Evolutionary conservation across 2,329 filamentous ascomycete species (phyloP), one percentile per base, ranked within the genome.

Genomic region (Phyllosticta paracitricarpa): DNA sequence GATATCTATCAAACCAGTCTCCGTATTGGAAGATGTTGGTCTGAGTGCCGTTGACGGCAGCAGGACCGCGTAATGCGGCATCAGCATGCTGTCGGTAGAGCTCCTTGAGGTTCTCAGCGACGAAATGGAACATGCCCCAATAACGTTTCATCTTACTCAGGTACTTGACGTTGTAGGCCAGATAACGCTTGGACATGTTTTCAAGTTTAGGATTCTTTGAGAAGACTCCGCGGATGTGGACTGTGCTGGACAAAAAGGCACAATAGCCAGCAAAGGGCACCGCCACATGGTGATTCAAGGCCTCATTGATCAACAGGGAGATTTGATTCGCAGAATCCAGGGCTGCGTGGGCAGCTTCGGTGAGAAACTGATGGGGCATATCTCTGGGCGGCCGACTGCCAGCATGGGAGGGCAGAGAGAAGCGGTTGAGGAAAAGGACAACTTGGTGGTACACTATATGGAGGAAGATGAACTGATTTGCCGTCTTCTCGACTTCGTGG

Each of bases 51-150:
- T 62, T 59, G 19, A 62, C 61, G 5, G 65, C 79, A 12, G 72
- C 74, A n/a, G 79, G 79, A 9, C 89, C 89, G 66, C 85, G 83
- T 59, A 87, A 81, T 30, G 87, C 85, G n/a, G 88, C 87, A 72
- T 97, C 91, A 17, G 91, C 87, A 67, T 91, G 93, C 56, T 86
- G 84, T 58, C 89, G 85, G 71, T 96, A 99, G 64, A 95, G 85
- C 60, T 93, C 89, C 63, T 94, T 91, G 40, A 97, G 81, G 68
- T 93, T 94, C 71, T 97, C 92, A 0, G 91, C 88, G 83, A 97
- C 92, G 77, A 91, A 97, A 71, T 96, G 90, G 71, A 97, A 97
- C 88, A 97, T 96, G 63, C 93, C 94, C 94, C 94, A 99, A 69
- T 94, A 92, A 63, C 89, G 89, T 79, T 96, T 97, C 89, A 97